Conservation (phyloP, 1,139 yeast genomes). For the Scheffersomyces insectosa region DNA sequence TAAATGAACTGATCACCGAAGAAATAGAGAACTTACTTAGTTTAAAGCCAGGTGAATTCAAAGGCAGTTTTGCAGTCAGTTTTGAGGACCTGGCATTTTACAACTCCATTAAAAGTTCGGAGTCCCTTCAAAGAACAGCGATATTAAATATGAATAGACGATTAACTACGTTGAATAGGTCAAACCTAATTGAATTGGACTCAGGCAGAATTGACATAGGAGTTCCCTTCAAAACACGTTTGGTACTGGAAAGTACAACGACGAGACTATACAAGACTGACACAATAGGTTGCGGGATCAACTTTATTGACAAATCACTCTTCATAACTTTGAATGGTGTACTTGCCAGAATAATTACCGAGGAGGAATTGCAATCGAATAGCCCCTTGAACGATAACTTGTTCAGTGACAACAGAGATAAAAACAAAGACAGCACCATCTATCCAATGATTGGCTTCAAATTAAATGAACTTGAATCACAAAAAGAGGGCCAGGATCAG, state of each 20-base stretch:
- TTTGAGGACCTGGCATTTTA: constrained; percentile 44
- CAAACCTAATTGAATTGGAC: constrained; percentile 27
- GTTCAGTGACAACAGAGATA: constrained; percentile 17
- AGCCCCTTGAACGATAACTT: constrained; percentile 29
- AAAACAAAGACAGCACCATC: constrained; percentile 22
- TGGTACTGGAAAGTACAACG: constrained; percentile 9
- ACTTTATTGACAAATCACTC: constrained; percentile 60
- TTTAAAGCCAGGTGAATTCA: constrained; percentile 39
- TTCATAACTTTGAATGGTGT: constrained; percentile 87
- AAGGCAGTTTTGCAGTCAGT: constrained; percentile 45
- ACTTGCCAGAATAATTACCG: constrained; percentile 31
- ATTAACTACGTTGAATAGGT: constrained; percentile 31
- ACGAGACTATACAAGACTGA: constrained; percentile 44
- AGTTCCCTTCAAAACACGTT: constrained; percentile 32
- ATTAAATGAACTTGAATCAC: constrained; percentile 23
- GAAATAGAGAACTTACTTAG: constrained; percentile 24
- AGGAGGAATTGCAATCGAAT: constrained; percentile 30
- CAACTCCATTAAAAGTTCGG: constrained; percentile 37
- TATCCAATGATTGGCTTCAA: constrained; percentile 46
- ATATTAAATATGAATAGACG: constrained; percentile 41
- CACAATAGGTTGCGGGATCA: constrained; percentile 81
- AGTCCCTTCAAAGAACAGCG: constrained; percentile 31
- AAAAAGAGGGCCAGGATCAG: constrained; percentile 7
- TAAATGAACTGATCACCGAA: constrained; percentile 14
- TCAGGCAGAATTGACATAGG: constrained; percentile 40